Evolutionary conservation across 1,284 basidiomycete species (phyloP).

Genomic region (Cutaneotrichosporon sp.): DNA sequence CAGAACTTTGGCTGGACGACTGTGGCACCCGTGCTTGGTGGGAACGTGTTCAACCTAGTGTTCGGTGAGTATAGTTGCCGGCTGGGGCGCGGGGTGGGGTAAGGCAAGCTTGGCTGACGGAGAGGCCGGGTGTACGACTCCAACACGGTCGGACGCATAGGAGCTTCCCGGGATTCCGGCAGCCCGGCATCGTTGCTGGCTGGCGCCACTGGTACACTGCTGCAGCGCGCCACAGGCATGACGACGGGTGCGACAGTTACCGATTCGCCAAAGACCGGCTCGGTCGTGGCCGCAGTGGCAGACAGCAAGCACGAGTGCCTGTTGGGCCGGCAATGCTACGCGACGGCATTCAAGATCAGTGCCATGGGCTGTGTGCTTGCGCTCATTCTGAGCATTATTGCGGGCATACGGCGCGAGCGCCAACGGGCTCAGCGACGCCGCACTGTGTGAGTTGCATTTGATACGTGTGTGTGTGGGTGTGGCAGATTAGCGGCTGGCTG

Average conservation of each 20-base stretch:
- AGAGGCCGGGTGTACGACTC: slow-evolving; percentile 61
- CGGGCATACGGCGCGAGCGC: slow-evolving; percentile 37
- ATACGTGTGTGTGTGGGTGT: no score
- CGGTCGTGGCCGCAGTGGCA: not conserved
- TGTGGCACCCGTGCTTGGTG: slow-evolving; percentile 69
- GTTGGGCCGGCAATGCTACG: slow-evolving; percentile 42
- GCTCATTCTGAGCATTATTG: slow-evolving; percentile 32
- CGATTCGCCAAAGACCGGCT: not conserved
- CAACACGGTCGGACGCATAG: slow-evolving; percentile 51
- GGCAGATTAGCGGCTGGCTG: no score
- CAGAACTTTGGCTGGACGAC: slow-evolving; percentile 80
- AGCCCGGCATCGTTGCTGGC: no score
- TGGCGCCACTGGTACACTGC: no score
- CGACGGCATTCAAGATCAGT: slow-evolving; percentile 42
- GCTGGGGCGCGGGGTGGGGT: not conserved
- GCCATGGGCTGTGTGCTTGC: slow-evolving; percentile 34
- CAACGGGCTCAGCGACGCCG: slow-evolving; percentile 14
- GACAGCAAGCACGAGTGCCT: slow-evolving; percentile 24
- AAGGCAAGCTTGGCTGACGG: not conserved
- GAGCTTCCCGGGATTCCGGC: not conserved
- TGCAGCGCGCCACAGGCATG: no score
- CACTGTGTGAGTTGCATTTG: not conserved
- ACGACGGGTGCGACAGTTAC: not conserved
- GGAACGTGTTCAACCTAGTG: slow-evolving; percentile 75
- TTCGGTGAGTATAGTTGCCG: slow-evolving; percentile 55